Evolutionary conservation across 1,284 basidiomycete genomes (phyloP).

Genomic region (Tylopilus sp.): DNA sequence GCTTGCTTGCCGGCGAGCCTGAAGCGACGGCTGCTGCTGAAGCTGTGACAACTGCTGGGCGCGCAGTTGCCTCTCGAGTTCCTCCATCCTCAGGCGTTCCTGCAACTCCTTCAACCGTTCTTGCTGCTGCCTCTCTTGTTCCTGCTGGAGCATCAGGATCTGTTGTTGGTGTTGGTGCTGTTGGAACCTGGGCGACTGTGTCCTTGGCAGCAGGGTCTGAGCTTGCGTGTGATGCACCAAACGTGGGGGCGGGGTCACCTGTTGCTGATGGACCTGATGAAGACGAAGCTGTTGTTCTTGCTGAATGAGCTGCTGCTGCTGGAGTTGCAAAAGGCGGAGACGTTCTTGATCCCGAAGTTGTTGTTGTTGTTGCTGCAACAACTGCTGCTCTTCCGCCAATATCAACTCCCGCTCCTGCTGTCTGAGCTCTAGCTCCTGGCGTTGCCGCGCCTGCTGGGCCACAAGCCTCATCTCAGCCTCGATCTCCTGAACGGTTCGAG

Average conservation of each 20-base stretch:
- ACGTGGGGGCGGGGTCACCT: slow-evolving; percentile 61
- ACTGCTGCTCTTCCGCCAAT: slow-evolving; percentile 39
- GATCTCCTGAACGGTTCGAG: slow-evolving; percentile 87
- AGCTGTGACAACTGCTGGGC: slow-evolving; percentile 48
- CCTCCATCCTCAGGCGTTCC: slow-evolving; percentile 58
- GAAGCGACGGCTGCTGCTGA: slow-evolving; percentile 43
- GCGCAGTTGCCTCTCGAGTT: slow-evolving; percentile 57
- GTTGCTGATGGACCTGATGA: slow-evolving; percentile 42
- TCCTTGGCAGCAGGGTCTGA: slow-evolving; percentile 55
- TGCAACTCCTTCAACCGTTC: slow-evolving; percentile 48
- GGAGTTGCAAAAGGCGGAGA: slow-evolving; percentile 36
- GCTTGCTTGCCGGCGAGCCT: slow-evolving; percentile 39
- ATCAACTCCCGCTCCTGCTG: slow-evolving; percentile 35
- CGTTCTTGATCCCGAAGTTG: slow-evolving; percentile 44
- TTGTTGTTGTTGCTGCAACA: slow-evolving; percentile 35
- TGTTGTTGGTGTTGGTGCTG: slow-evolving; percentile 66
- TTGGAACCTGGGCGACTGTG: slow-evolving; percentile 69
- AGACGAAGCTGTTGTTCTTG: slow-evolving; percentile 37
- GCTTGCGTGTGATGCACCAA: slow-evolving; percentile 41
- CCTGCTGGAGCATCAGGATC: slow-evolving; percentile 56
- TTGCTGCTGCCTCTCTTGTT: slow-evolving; percentile 52
- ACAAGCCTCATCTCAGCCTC: slow-evolving; percentile 83
- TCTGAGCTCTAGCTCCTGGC: slow-evolving; percentile 36
- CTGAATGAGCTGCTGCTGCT: slow-evolving; percentile 37
- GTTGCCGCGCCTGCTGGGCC: slow-evolving; percentile 44